A percentile compares a stretch with the other conserved stretches of the same genome.
These are phyloP conservation scores for Ustilago xerochloae DNA, from an alignment of 1,284 basidiomycete genomes.

Conservation along the genomic window DNA sequence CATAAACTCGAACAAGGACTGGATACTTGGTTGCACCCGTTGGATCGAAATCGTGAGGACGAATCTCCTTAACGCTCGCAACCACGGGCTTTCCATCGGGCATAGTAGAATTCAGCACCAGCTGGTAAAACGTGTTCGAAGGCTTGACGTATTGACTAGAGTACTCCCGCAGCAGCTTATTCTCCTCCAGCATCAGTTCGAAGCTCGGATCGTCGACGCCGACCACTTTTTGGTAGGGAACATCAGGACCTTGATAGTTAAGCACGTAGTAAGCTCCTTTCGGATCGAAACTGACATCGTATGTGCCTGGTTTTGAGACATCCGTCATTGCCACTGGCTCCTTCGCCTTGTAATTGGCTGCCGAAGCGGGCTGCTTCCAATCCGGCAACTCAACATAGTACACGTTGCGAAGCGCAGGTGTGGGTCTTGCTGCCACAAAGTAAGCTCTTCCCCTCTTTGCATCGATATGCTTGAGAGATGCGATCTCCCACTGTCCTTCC, in stretches of 20 bases:
- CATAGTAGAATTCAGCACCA: slow-evolving; percentile 42
- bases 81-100: slow-evolving; percentile 70
- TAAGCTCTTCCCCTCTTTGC: slow-evolving; percentile 78
- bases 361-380: slow-evolving; percentile 56
- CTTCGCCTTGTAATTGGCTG: slow-evolving; percentile 75
- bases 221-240: slow-evolving; percentile 87
- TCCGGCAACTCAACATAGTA: slow-evolving; percentile 71
- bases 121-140: slow-evolving; percentile 72
- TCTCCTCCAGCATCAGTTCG: slow-evolving; percentile 75
- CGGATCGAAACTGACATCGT: slow-evolving; percentile 69
- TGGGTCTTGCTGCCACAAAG: slow-evolving; percentile 85
- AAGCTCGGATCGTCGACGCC: slow-evolving; percentile 75
- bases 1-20: slow-evolving; percentile 76
- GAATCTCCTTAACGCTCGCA: slow-evolving; percentile 86
- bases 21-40: slow-evolving; percentile 93
- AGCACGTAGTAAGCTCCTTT: slow-evolving; percentile 78
- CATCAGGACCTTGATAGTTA: slow-evolving; percentile 80
- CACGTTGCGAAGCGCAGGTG: slow-evolving; percentile 83
- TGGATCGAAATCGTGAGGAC: slow-evolving; percentile 90
- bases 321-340: slow-evolving; percentile 77
- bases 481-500: slow-evolving; percentile 87
- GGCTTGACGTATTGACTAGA: slow-evolving; percentile 79
- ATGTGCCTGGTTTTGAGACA: slow-evolving; percentile 74
- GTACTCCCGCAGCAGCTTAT: slow-evolving; percentile 78
- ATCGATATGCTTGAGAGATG: slow-evolving; percentile 80